Evolutionary conservation across 2,329 filamentous ascomycete genomes (phyloP), one percentile per base, ranked within the genome.

Genomic region (Proliferodiscus dingleyae): DNA sequence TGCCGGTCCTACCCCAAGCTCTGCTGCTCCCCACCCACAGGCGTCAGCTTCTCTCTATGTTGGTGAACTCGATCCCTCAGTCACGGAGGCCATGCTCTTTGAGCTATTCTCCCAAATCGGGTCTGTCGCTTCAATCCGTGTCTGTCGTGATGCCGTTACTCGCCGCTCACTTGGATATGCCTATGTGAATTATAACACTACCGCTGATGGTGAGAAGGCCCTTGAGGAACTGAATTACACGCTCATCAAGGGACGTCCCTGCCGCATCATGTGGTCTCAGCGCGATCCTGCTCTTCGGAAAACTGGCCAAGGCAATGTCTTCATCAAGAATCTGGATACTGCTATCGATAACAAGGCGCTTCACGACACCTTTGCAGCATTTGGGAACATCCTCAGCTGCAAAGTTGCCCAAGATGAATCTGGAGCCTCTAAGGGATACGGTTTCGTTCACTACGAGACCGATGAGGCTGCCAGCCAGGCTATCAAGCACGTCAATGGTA

Each of bases 181-280:
- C 71, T 98, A 98, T 71, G 93, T 98, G 73, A 98, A 98, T 83
- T 98, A 97, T 83, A 98, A 97, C 79, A 91, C 89, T 70, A 95
- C 90, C 53, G 71, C 82, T 53, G 93, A 98, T 68, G 93, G 93
- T 63, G 93, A 98, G 79, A 94, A 95, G 73, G 93, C 93, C 63
- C 84, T 98, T 52, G 93, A 98, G 75, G 93, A 98, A 74, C 81
- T 98, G 62, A 98, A 98, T 83, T 98, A 98, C 79, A 98, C 93
- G 55, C 77, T 96, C 63, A 97, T 98, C 78, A 97, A 97, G 81
- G 90, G 90, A 63, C 89, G 87, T 67, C 91, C 93, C 51, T 98
- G 93, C 86, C 91, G 93, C 66, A 98, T 98, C 75, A 98, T 98
- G 93, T 98, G 93, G 93, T 98, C 93, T 57, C 93, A 98, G 81